Evolutionary conservation across 257 asterid genomes (phyloP), one percentile per base, ranked within the genome.

Genomic region (Salvia splendens): DNA sequence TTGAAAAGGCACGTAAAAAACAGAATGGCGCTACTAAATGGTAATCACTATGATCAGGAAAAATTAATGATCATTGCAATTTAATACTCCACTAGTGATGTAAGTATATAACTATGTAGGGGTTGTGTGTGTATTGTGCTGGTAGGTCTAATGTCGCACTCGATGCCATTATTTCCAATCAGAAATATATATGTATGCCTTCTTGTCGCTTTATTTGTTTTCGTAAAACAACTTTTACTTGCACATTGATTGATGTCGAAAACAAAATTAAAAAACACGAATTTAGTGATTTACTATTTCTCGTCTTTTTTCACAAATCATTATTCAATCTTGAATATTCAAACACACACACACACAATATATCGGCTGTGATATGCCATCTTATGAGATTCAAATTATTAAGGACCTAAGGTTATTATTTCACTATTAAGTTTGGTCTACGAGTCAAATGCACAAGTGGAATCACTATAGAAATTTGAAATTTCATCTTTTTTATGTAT

Each of bases 131-230:
- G 14, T n/a, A 8, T 15, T 61, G 46, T 15, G 30, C 9, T 32
- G 35, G 46, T 67, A 42, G 65, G 72, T 67, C 64, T 54, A 67
- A 43, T 56, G 65, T 55, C 72, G 10, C 52, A 12, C 11, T 67
- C 65, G 47, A 24, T 28, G 20, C 46, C 41, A 41, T 53, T 28
- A 30, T 67, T 54, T 55, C 12, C 15, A 47, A 63, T 47, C 57
- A 46, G 68, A 63, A 63, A 45, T 24, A 45, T 28, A 63, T 45
- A 45, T 28, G 42, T 20, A 4, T 3, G 36, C 53, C 38, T 2
- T 33, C 38, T 40, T 61, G 53, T 17, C n/a, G 20, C 43, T 43
- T 45, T 45, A 28, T 45, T 46, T 46, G 5, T 64, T 48, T 32
- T 46, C 33, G 33, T 64, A 32, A 64, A 46, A 47, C 7, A 33